Conservation (phyloP, 2,329 filamentous ascomycete species). For the Xylaria sp. region DNA sequence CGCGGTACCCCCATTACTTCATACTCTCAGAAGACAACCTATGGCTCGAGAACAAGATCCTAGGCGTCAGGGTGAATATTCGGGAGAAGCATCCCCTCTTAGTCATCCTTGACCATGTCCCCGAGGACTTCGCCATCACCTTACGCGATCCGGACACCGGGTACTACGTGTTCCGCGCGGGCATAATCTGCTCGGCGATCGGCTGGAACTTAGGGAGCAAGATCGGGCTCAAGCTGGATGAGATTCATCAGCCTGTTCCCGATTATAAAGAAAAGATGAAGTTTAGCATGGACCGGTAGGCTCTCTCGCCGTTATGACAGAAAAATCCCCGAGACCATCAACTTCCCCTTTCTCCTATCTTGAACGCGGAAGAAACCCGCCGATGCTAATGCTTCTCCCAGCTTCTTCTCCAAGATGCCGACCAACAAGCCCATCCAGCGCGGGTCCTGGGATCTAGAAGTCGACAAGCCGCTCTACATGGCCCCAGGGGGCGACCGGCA, state of each 20-base stretch:
- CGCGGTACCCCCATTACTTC: slow-evolving; percentile 82
- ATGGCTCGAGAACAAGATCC: slow-evolving; percentile 74
- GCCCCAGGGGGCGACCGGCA: slow-evolving; percentile 73
- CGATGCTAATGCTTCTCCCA: slow-evolving; percentile 47
- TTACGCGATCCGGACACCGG: slow-evolving; percentile 77
- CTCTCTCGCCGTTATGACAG: neutral
- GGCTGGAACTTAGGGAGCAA: slow-evolving; percentile 84
- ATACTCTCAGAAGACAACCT: slow-evolving; percentile 64
- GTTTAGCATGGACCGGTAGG: slow-evolving; percentile 84
- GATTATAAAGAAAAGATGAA: slow-evolving; percentile 91
- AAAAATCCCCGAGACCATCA: neutral
- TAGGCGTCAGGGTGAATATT: slow-evolving; percentile 72
- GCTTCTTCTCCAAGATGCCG: slow-evolving; percentile 84
- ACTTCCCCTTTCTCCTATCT: neutral
- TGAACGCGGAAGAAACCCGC: neutral
- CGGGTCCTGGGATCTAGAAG: slow-evolving; percentile 85
- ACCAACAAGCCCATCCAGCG: slow-evolving; percentile 81
- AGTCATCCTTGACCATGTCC: slow-evolving; percentile 79
- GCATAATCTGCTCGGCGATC: slow-evolving; percentile 80
- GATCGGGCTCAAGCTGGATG: slow-evolving; percentile 74
- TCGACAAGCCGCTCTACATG: slow-evolving; percentile 80
- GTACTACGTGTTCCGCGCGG: slow-evolving; percentile 78
- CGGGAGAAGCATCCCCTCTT: slow-evolving; percentile 71
- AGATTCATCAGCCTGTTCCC: slow-evolving; percentile 80
- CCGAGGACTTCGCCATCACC: slow-evolving; percentile 85